Base-by-base conservation (phyloP, 2,329 filamentous ascomycete species). In the Aspergillus brunneoviolaceus region DNA sequence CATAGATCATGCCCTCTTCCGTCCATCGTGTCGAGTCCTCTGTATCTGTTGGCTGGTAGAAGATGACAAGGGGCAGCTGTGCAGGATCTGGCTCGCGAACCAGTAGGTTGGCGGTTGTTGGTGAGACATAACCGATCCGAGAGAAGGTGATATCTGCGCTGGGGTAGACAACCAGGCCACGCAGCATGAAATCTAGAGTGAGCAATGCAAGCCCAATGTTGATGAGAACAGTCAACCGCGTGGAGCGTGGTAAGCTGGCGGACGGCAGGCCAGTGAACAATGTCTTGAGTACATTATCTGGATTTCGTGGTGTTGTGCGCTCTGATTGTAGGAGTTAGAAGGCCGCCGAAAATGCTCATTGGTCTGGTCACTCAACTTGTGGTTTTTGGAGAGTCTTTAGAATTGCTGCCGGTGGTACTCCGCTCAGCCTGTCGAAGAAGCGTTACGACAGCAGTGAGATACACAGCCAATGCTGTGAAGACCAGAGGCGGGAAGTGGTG, bases 41-140 rank as follows among this genome's bases (percentile, higher is more conserved):
- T 19, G 68, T 57, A 45, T 77, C 71, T 5, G 72, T 72, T 55
- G 79, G 74, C 45, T 80, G 76, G 65, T 85, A 87, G 54, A 90
- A 88, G 10, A 95, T 79, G 0, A 82, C 87, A n/a, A 96, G 77
- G 0, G 93, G 92, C 72, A 96, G 84, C 67, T 89, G 87, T 35
- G 83, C 73, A 55, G 85, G 81, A 66, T 96, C 85, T 0, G 95
- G 92, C 74, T 98, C 95, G 59, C 95, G 86, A 51, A 99, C 82
- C 29, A 99, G 79, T 45, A 99, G 83, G 62, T 87, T 92, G 23
- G 92, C 95, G 58, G 89, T 89, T 0, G 82, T 85, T 19, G 90
- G 85, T 4, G 92, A 96, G 29, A 98, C 89, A 73, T 94, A 94
- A 27, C 95, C 95, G 16, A 96, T 80, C 9, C 95, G 85, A 47